Evolutionary conservation across 2,329 filamentous ascomycete species (phyloP).

Genomic region (Ophiostoma montium): DNA sequence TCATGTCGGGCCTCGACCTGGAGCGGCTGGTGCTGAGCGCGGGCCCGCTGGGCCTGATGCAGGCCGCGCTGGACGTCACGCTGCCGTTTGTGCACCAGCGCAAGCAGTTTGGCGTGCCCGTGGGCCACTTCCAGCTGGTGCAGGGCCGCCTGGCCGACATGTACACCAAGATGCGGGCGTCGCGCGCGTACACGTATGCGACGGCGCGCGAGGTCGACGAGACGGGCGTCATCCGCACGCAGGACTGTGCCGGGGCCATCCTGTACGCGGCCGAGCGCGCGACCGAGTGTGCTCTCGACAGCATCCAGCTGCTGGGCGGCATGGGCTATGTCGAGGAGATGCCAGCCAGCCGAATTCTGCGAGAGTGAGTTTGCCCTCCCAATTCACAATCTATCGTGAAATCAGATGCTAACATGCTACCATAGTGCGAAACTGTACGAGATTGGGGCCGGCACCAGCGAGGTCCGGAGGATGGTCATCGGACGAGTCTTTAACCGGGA

Average conservation of each 20-base stretch:
- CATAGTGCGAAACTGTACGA: constrained; percentile 76
- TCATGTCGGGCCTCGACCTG: constrained; percentile 94
- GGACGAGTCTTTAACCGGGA: constrained; percentile 84
- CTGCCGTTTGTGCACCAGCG: constrained; percentile 82
- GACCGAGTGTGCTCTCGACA: constrained; percentile 74
- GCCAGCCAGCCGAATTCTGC: constrained; percentile 68
- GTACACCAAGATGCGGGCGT: constrained; percentile 85
- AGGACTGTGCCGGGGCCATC: constrained; percentile 91
- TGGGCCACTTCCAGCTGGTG: constrained; percentile 84
- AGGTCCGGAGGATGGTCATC: constrained; percentile 89
- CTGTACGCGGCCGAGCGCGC: constrained; percentile 85
- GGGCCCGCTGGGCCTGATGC: constrained; percentile 88
- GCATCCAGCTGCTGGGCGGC: constrained; percentile 82
- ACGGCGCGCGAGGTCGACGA: constrained; percentile 74
- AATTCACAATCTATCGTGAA: too few relatives aligned
- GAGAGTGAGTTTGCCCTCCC: constrained; percentile 49
- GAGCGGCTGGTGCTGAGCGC: constrained; percentile 85
- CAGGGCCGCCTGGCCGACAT: constrained; percentile 92
- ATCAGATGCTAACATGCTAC: constrained; percentile 19
- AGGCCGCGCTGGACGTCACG: constrained; percentile 70
- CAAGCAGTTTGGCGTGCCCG: constrained; percentile 74
- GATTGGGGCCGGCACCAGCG: constrained; percentile 91
- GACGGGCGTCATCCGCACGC: constrained; percentile 56
- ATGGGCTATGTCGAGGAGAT: constrained; percentile 97
- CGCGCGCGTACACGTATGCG: constrained; percentile 73